Evolutionary conservation across 2,329 filamentous ascomycete genomes (phyloP).

Genomic region (Penicillium paneum): DNA sequence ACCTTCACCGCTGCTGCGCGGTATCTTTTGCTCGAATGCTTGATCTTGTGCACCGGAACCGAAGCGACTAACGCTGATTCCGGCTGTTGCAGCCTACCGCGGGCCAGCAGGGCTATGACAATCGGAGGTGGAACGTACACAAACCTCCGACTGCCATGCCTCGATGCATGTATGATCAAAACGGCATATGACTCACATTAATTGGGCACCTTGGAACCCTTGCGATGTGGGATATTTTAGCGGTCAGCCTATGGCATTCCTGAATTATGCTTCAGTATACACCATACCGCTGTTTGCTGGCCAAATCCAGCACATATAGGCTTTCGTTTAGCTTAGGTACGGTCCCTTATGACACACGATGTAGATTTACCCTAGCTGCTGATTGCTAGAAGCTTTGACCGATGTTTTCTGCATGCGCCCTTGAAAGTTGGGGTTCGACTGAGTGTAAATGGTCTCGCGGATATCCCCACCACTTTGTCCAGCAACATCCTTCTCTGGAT

Average conservation of each 20-base stretch:
- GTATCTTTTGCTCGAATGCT: slow-evolving; percentile 3
- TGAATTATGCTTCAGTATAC: neutral
- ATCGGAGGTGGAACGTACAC: slow-evolving; percentile 5
- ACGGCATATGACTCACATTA: slow-evolving; percentile 6
- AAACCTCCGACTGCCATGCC: slow-evolving; percentile 8
- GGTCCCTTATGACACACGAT: neutral
- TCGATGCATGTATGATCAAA: slow-evolving; percentile 5
- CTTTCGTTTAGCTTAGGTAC: neutral
- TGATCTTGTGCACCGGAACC: slow-evolving; percentile 6
- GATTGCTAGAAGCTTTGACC: neutral
- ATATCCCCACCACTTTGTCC: slow-evolving; percentile 1
- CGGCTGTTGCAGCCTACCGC: neutral
- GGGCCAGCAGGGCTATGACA: neutral
- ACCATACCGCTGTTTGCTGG: slow-evolving; percentile 6
- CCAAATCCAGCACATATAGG: neutral
- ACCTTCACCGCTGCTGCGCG: slow-evolving; percentile 20
- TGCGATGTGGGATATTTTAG: neutral
- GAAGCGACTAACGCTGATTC: neutral
- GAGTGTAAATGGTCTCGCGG: neutral
- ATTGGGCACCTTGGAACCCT: neutral
- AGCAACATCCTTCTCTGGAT: slow-evolving; percentile 21
- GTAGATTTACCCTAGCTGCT: slow-evolving; percentile 1
- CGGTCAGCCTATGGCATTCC: neutral
- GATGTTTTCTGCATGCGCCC: slow-evolving; percentile 8
- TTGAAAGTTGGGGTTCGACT: neutral